Base-by-base conservation (phyloP, 2,329 filamentous ascomycete genomes). In the Botrytis deweyae region DNA sequence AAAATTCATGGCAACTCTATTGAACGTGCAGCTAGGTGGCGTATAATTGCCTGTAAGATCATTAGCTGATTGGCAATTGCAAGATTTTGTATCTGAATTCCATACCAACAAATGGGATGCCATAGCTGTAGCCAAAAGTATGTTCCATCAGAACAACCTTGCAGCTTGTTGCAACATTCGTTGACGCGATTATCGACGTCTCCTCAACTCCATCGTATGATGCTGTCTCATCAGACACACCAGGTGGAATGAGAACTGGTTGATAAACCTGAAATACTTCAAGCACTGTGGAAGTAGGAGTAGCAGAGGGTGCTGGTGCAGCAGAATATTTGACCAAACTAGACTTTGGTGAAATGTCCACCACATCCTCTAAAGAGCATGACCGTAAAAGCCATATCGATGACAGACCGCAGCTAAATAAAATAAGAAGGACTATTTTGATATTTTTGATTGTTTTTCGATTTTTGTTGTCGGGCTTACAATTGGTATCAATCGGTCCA, bases 1-100 rank as follows among this genome's bases (percentile, higher is more conserved):
- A 77, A 96, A 88, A 79, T 94, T 94, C 81, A 96, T 89, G 38
- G 89, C 87, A 25, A 95, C 91, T 49, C 89, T 87, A 79, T 94
- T 92, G 84, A 95, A 96, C 25, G 86, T 82, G 81, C 91, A 94
- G 40, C 82, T 79, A 1, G 92, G 92, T 20, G 93, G 93, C 1
- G 82, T 84, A 80, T 93, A 94, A 25, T 85, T 81, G 64, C 88
- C 89, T 91, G 74, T 73, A 40, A 59, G 25, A 72, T 72, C 10
- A 40, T 76, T 59, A 76, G 67, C 71, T 29, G 58, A 18, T 25
- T 65, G 33, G 36, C n/a, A 22, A 75, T 76, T n/a, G 70, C 58
- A 70, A 72, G 25, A 10, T 61, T 72, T 7, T 49, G 58, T 55
- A 62, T 38, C 61, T 40, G 61, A 61, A 82, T 42, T 69, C 25